Conservation (phyloP, 345 rosid species). For the Sapria himalayana region DNA sequence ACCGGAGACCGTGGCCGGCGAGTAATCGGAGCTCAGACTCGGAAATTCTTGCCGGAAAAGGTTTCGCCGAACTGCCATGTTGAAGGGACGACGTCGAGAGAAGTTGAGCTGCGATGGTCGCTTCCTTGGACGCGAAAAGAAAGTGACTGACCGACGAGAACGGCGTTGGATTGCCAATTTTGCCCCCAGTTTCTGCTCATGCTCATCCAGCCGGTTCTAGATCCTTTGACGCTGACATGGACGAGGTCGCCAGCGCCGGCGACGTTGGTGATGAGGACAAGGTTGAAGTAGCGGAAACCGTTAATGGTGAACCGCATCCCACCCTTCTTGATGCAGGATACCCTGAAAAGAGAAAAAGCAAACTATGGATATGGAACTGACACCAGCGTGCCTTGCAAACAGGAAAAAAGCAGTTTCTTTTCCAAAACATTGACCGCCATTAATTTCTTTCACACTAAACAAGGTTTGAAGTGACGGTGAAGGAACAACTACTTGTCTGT, state of each 20-base stretch:
- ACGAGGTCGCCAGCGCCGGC: constrained; percentile 48
- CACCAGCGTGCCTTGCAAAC: too few species aligned
- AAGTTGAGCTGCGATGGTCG: constrained; percentile 28
- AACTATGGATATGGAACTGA: too few species aligned
- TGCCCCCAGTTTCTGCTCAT: constrained; percentile 65
- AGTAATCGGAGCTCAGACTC: constrained; percentile 8
- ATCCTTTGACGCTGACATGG: constrained; percentile 33
- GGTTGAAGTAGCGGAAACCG: constrained; percentile 52
- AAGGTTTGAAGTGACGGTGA: too few species aligned
- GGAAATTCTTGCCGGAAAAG: constrained; percentile 32
- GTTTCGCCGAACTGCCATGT: constrained; percentile 45
- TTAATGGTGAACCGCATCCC: constrained; percentile 53
- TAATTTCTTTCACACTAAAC: too few species aligned
- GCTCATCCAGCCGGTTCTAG: constrained; percentile 34
- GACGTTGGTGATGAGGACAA: constrained; percentile 44
- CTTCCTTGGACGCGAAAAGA: constrained; percentile 30
- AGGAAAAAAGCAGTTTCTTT: too few species aligned
- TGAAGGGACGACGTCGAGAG: constrained; percentile 22
- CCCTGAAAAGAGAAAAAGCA: too few species aligned
- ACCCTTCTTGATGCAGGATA: constrained; percentile 36
- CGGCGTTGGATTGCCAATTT: constrained; percentile 51
- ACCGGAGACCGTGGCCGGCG: too few species aligned
- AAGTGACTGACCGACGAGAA: constrained; percentile 32
- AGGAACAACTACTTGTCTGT: too few species aligned
- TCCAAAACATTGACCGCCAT: too few species aligned